phyloP scores from a whole-genome alignment of 2,329 filamentous ascomycete genomes.

The Trichoderma sp. region DNA sequence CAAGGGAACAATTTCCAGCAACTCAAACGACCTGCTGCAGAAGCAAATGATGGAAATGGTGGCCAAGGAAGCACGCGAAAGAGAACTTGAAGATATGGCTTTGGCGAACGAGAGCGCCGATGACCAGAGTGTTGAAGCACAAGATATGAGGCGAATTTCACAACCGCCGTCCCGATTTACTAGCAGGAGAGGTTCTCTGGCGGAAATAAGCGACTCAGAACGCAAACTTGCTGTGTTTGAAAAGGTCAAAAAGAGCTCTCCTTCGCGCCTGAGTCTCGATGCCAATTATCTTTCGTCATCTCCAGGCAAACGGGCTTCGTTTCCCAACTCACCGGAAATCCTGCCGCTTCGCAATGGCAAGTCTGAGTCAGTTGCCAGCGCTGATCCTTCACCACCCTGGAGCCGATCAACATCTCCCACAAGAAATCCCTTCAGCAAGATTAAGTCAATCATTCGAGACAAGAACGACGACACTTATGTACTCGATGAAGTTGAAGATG shows the following conservation, averaged over 20 bases:
- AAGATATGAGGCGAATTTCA: conserved; percentile 33
- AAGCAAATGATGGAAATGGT: conserved; percentile 65
- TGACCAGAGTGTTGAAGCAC: conserved; percentile 36
- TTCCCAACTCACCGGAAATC: conserved; percentile 55
- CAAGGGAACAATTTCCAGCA: conserved; percentile 51
- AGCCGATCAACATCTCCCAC: conserved; percentile 66
- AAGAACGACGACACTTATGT: conserved; percentile 48
- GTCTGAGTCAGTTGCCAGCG: conserved; percentile 57
- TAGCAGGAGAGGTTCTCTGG: conserved; percentile 40
- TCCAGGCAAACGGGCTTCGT: conserved; percentile 49
- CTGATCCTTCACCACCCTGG: conserved; percentile 62
- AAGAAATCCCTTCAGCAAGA: conserved; percentile 58
- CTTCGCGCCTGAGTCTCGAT: conserved; percentile 32
- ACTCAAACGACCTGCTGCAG: conserved; percentile 54
- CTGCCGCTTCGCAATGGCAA: conserved; percentile 48
- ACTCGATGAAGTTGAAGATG: conserved; percentile 36
- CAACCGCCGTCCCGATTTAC: conserved; percentile 36
- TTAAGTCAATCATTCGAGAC: conserved; percentile 58
- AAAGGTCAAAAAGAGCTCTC: conserved; percentile 27
- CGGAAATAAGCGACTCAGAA: conserved; percentile 45
- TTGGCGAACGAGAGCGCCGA: conserved; percentile 39
- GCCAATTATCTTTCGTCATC: conserved; percentile 45
- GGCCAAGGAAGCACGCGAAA: conserved; percentile 52
- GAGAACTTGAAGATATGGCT: conserved; percentile 38
- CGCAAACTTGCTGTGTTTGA: conserved; percentile 30